Evolutionary conservation across 352 stramenopile species (phyloP).

Genomic region (Globisporangium ultimum): DNA sequence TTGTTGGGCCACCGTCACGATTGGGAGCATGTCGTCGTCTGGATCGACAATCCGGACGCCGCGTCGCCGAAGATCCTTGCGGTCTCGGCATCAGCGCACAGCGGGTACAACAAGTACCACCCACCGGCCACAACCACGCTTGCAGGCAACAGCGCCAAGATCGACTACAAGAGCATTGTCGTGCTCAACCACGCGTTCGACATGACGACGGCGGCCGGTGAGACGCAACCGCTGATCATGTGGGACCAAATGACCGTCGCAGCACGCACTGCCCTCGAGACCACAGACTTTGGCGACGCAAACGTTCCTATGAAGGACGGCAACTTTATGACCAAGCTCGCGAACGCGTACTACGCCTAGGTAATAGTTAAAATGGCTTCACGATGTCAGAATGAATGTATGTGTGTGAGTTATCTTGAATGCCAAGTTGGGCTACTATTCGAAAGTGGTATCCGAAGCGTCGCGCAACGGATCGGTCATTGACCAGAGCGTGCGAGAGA

Average conservation of each 20-base stretch:
- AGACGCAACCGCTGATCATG: conserved; percentile 14
- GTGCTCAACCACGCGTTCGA: conserved; percentile 11
- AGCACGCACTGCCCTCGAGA: conserved; percentile 15
- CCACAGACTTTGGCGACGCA: conserved; percentile 15
- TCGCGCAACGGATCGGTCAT: no score
- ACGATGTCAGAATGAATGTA: no score
- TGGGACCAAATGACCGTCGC: conserved; percentile 9
- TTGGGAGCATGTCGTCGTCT: conserved; percentile 35
- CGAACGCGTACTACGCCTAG: no score
- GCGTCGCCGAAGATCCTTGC: conserved; percentile 18
- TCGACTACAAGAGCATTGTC: conserved; percentile 13
- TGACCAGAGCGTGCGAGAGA: no score
- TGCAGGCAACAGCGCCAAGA: conserved; percentile 17
- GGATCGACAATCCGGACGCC: conserved; percentile 26
- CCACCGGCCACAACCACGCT: conserved; percentile 1
- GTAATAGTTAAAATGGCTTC: no score
- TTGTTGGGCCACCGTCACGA: conserved; percentile 30
- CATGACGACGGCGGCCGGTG: conserved; percentile 13
- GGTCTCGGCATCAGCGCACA: conserved; percentile 1
- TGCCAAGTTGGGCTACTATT: no score
- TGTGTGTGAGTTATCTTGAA: no score
- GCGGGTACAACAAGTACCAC: no score
- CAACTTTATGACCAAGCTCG: no score
- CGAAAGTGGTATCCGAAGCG: no score
- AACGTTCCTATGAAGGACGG: not conserved